A percentile compares a stretch with the other conserved stretches of the same genome.
These are phyloP conservation scores for Candida peoriensis DNA, from an alignment of 805 yeast species.

Conservation along the genomic window DNA sequence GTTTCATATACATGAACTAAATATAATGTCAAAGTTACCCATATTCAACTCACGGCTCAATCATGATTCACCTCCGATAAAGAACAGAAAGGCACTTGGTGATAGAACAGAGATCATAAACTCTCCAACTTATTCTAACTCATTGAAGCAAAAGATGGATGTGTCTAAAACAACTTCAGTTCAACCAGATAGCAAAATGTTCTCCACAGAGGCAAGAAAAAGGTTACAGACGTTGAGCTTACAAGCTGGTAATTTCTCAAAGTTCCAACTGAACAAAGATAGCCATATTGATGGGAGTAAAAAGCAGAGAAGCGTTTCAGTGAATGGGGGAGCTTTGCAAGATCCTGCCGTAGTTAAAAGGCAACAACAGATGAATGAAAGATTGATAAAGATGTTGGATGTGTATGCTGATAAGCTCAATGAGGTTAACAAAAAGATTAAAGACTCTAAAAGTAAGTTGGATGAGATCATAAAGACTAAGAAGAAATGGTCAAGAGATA, in stretches of 20 bases:
- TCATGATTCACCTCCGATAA: slow-evolving; percentile 19
- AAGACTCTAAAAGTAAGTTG: slow-evolving; percentile 2
- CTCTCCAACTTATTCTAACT: slow-evolving; percentile 14
- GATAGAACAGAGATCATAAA: slow-evolving; percentile 16
- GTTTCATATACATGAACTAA: neutral
- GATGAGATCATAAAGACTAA: slow-evolving; percentile 7
- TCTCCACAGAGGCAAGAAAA: neutral
- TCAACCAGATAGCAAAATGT: neutral
- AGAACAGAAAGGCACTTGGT: slow-evolving; percentile 18
- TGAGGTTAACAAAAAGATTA: slow-evolving; percentile 8
- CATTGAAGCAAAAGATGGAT: neutral
- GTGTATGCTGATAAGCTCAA: slow-evolving; percentile 9
- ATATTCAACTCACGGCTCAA: slow-evolving; percentile 4
- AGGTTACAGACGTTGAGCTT: neutral
- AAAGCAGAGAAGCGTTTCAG: neutral
- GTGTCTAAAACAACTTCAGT: neutral
- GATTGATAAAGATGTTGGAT: slow-evolving; percentile 7
- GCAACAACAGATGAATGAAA: slow-evolving; percentile 10
- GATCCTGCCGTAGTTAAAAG: slow-evolving; percentile 14
- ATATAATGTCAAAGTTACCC: slow-evolving; percentile 13
- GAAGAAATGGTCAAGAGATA: slow-evolving; percentile 1
- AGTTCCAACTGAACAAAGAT: neutral
- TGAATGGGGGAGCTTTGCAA: neutral
- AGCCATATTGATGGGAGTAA: neutral
- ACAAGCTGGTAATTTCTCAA: neutral